phyloP scores from a whole-genome alignment of 345 rosid species.

The Limnanthes douglasii region DNA sequence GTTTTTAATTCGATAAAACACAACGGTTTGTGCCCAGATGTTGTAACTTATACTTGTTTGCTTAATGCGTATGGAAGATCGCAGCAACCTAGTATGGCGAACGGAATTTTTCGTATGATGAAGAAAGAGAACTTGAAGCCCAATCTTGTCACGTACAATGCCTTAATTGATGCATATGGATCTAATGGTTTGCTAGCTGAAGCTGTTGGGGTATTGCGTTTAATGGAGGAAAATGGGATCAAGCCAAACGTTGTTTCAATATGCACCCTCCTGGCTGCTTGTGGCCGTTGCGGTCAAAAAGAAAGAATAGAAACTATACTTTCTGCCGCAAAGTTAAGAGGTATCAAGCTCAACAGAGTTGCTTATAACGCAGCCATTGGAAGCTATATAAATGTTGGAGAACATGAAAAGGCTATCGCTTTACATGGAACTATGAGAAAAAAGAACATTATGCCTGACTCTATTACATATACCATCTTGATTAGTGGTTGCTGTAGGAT shows the following conservation, averaged over 20 bases:
- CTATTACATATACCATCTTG: conserved; percentile 67
- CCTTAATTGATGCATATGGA: conserved; percentile 84
- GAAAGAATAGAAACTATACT: conserved; percentile 71
- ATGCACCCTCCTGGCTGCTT: conserved; percentile 76
- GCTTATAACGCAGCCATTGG: conserved; percentile 88
- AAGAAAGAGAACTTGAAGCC: conserved; percentile 55
- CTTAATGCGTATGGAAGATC: conserved; percentile 92
- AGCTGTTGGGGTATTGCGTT: conserved; percentile 63
- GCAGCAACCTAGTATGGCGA: conserved; percentile 55
- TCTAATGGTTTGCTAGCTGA: conserved; percentile 64
- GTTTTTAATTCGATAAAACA: conserved; percentile 54
- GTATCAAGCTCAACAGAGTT: conserved; percentile 56
- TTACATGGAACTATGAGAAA: conserved; percentile 60
- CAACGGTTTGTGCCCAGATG: conserved; percentile 57
- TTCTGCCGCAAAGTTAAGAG: conserved; percentile 64
- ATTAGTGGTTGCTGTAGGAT: conserved; percentile 66
- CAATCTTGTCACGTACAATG: conserved; percentile 65
- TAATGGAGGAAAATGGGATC: conserved; percentile 68
- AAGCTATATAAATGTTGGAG: conserved; percentile 75
- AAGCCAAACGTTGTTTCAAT: conserved; percentile 67
- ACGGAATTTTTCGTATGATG: conserved; percentile 60
- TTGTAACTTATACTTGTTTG: conserved; percentile 68
- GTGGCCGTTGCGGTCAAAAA: conserved; percentile 57
- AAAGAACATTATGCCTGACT: conserved; percentile 47
- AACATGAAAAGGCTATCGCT: conserved; percentile 49